Base-by-base conservation (phyloP, 1,284 basidiomycete species). In the Anthracocystis walkeri region DNA sequence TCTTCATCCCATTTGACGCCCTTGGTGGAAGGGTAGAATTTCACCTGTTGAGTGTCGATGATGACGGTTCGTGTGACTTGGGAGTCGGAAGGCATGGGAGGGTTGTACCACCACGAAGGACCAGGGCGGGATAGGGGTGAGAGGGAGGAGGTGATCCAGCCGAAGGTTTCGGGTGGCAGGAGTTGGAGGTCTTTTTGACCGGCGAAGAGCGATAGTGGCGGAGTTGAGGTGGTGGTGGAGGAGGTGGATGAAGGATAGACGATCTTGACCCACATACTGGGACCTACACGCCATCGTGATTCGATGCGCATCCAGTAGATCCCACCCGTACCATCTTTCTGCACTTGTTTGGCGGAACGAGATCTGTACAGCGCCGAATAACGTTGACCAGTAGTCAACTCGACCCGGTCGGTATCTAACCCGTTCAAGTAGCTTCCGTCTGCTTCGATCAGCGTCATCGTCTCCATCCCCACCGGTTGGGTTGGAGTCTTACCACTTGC, bases 271-370 rank as follows among this genome's bases (percentile, higher is more conserved):
- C 75, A 77, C 60, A 69, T 65, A 10, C 41, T 45, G 1, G 75
- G 75, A 0, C 75, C 75, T 0, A 29, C 29, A 18, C 77, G 33
- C 77, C 77, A 81, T 14, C 64, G 38, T 10, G 62, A 56, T 49
- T 81, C 75, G n/a, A 73, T 42, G 11, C 76, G 55, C 57, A 78
- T 60, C 65, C 73, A 77, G 46, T 80, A 80, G 27, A 75, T 69
- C 14, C 80, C 75, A 0, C 46, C 49, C 25, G 20, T 38, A 0
- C 48, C 63, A 57, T 81, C 80, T 21, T 35, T 38, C 41, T 60
- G 8, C 10, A 82, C 68, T 21, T 79, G 31, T 2, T 29, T 23
- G 4, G 38, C 10, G 1, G 27, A 33, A 40, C 72, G 77, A 12
- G 59, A 55, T 5, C 40, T 46, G 27, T 75, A 61, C 12, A 82